Base-by-base conservation (phyloP, 2,329 filamentous ascomycete genomes). In the Paracoccidioides brasiliensis region DNA sequence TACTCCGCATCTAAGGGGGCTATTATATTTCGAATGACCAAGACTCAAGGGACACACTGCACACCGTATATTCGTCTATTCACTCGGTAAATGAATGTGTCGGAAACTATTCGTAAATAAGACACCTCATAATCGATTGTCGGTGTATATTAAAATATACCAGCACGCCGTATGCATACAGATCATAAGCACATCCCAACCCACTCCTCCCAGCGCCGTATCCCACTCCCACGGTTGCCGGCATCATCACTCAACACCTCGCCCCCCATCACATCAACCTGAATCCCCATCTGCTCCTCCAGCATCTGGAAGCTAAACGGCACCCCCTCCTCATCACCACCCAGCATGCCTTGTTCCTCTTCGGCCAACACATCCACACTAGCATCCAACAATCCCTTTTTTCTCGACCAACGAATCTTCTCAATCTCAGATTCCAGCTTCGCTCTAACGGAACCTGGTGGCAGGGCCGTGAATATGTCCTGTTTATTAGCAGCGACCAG, bases 401-500 rank as follows among this genome's bases (percentile, higher is more conserved):
- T 86, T 67, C 83, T 83, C 43, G 86, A 87, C 56, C 78, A 76
- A 50, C 91, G 81, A 53, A 97, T 85, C 52, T 85, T 81, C 32
- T 84, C 82, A 58, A 97, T 82, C 69, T 96, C 91, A 10, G 78
- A 76, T 72, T 97, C 90, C 12, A 98, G 76, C 60, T 80, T 81
- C 54, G 78, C 78, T 69, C 81, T 85, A 57, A 96, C 87, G 37
- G 94, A 76, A 5, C 80, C 78, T 0, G 87, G 81, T 0, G 93
- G 93, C 53, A 96, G 74, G 6, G 91, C 89, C 0, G 93, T 96
- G 69, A 98, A 98, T 0, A 98, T 78, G 69, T 98, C 93, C 67
- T 90, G 80, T 78, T 98, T 98, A 72, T 97, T 98, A 54, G 90
- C 90, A 1, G 90, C 90, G 38, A 98, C 76, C 40, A 98, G 78